Evolutionary conservation across 1,284 basidiomycete genomes (phyloP).

Genomic region (Microbotryum violaceum): DNA sequence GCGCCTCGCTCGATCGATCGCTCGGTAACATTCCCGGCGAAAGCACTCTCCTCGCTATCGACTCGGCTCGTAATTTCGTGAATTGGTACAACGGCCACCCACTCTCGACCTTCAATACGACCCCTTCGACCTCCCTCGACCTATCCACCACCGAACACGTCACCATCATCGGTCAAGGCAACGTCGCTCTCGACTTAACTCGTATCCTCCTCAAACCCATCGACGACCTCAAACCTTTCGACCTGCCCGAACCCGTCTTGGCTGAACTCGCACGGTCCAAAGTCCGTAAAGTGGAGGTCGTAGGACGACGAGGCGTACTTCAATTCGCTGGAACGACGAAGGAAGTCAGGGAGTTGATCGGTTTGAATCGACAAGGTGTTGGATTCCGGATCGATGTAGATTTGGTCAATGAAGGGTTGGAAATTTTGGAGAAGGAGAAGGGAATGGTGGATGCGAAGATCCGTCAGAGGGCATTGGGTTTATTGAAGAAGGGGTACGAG

Average conservation of each 20-base stretch:
- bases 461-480: slow-evolving; percentile 46
- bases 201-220: slow-evolving; percentile 70
- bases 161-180: slow-evolving; percentile 86
- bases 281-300: slow-evolving; percentile 70
- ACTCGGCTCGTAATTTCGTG: slow-evolving; percentile 77
- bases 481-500: slow-evolving; percentile 50
- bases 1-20: slow-evolving; percentile 53
- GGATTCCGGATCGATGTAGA: slow-evolving; percentile 49
- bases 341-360: slow-evolving; percentile 75
- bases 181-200: slow-evolving; percentile 90
- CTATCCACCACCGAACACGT: slow-evolving; percentile 61
- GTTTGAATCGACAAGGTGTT: slow-evolving; percentile 61
- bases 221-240: slow-evolving; percentile 60
- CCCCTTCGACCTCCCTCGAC: slow-evolving; percentile 36
- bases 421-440: slow-evolving; percentile 33
- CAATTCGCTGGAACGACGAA: slow-evolving; percentile 92
- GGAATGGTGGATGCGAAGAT: slow-evolving; percentile 40
- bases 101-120: slow-evolving; percentile 36
- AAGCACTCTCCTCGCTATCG: slow-evolving; percentile 48
- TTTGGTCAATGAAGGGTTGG: slow-evolving; percentile 40
- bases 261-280: slow-evolving; percentile 56
- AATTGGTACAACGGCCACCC: slow-evolving; percentile 98
- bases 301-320: slow-evolving; percentile 77
- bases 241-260: slow-evolving; percentile 72
- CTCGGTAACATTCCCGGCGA: slow-evolving; percentile 40